Conservation (phyloP, 176 grass and related monocot genomes). For the Hordeum marinum region DNA sequence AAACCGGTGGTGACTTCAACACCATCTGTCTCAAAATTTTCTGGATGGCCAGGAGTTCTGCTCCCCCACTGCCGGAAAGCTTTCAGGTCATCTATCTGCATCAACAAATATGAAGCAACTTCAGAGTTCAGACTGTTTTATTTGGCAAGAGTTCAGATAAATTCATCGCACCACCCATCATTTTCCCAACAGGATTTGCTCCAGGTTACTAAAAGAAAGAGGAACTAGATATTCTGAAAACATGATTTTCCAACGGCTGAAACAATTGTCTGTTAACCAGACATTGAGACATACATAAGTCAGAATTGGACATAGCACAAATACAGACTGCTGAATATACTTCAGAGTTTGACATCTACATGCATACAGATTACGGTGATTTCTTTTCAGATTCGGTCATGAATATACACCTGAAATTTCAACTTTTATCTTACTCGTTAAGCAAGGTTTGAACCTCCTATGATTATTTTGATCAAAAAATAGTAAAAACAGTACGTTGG, state of each 20-base stretch:
- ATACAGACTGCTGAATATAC: background rate
- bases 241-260: background rate
- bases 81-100: conserved; percentile 80
- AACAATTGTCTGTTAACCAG: background rate
- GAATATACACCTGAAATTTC: too few relatives aligned
- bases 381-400: too few relatives aligned
- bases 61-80: conserved; percentile 81
- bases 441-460: too few relatives aligned
- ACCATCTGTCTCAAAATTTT: conserved; percentile 90
- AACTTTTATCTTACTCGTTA: too few relatives aligned
- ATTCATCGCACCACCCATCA: background rate
- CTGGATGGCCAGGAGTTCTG: conserved; percentile 89
- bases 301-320: background rate
- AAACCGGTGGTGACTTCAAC: conserved; percentile 91
- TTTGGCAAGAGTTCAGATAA: background rate
- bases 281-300: too few relatives aligned
- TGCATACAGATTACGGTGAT: too few relatives aligned
- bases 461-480: too few relatives aligned
- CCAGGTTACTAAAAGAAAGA: background rate
- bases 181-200: too few relatives aligned
- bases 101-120: background rate
- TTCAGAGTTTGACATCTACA: too few relatives aligned
- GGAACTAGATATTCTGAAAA: background rate
- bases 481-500: too few relatives aligned
- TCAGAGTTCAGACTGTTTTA: background rate